A percentile compares a stretch with the other conserved stretches of the same genome.
phyloP scores from a whole-genome alignment of 495 filamentous ascomycete genomes.

The Neurospora tetrasperma region DNA sequence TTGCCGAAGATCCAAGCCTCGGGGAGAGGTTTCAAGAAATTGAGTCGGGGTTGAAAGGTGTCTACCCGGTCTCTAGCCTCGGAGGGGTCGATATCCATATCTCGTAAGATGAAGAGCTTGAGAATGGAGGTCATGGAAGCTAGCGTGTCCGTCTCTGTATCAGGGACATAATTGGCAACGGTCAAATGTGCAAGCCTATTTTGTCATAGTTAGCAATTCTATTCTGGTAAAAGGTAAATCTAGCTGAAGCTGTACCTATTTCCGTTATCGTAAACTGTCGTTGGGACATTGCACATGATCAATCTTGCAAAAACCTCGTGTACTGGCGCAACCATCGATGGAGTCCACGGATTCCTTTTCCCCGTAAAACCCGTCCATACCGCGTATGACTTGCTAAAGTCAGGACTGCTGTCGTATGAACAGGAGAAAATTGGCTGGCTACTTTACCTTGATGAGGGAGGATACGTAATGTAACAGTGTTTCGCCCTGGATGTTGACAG shows the following conservation, averaged over 20 bases:
- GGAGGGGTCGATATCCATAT: not conserved
- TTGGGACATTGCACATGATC: not conserved
- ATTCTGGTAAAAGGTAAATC: too few species aligned
- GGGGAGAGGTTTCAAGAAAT: not conserved
- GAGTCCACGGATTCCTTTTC: too few species aligned
- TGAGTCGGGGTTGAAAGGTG: not conserved
- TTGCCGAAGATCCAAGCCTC: not conserved
- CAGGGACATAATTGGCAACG: too few species aligned
- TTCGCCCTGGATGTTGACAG: not conserved
- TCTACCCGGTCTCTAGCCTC: not conserved
- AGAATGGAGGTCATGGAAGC: not conserved
- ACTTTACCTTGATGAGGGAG: fast-evolving
- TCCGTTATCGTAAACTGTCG: not conserved
- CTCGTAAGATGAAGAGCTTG: not conserved
- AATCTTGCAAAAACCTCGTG: not conserved
- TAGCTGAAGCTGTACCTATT: too few species aligned
- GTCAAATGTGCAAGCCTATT: not conserved
- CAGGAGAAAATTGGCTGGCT: too few species aligned
- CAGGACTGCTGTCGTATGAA: too few species aligned
- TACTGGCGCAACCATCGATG: not conserved
- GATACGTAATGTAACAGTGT: not conserved
- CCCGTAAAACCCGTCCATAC: too few species aligned
- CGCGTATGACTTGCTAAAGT: too few species aligned
- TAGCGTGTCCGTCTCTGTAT: too few species aligned
- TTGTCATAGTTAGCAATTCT: not conserved